Percentiles rank a stretch among this genome's conserved stretches.
Evolutionary conservation across 208 protist genomes (phyloP).

Genomic region (Novymonas esmeraldas): DNA sequence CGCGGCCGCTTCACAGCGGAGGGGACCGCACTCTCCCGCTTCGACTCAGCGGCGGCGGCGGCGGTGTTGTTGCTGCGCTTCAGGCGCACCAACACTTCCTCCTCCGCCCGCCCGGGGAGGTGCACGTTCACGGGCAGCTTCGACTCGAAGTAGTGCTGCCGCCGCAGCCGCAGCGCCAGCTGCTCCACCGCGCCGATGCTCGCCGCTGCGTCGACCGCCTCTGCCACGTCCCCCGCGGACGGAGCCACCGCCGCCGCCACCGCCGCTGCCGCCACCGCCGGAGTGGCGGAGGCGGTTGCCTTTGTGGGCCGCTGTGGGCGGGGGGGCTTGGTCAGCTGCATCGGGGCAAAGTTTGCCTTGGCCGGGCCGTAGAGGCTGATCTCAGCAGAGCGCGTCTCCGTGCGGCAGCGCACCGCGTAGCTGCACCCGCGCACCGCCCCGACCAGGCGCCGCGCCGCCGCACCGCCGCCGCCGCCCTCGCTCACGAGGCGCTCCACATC

Average conservation of each 20-base stretch:
- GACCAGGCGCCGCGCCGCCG: background rate
- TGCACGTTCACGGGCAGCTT: slow-evolving; percentile 29
- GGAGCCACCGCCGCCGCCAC: background rate
- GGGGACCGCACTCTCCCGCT: background rate
- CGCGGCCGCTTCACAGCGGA: slow-evolving; percentile 21
- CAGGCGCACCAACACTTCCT: slow-evolving; percentile 25
- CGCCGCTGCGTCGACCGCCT: background rate
- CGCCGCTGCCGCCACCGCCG: slow-evolving; percentile 8
- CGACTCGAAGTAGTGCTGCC: slow-evolving; percentile 35
- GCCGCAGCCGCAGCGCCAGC: slow-evolving; percentile 28
- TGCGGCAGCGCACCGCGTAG: slow-evolving; percentile 66
- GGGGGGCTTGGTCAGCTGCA: slow-evolving; percentile 28
- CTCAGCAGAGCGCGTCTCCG: slow-evolving; percentile 80
- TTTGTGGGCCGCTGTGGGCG: slow-evolving; percentile 9
- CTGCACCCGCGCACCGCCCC: slow-evolving; percentile 29
- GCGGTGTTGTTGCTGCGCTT: background rate
- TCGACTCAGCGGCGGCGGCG: background rate
- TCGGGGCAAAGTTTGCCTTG: slow-evolving; percentile 45
- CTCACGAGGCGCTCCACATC: slow-evolving; percentile 27
- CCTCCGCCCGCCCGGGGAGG: slow-evolving; percentile 30
- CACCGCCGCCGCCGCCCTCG: background rate
- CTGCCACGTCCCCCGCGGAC: background rate
- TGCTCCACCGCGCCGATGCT: slow-evolving; percentile 20
- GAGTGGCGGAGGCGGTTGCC: background rate
- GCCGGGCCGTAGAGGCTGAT: slow-evolving; percentile 65